phyloP scores from a whole-genome alignment of 108 stramenopile genomes.

The Fragilaria crotonensis region DNA sequence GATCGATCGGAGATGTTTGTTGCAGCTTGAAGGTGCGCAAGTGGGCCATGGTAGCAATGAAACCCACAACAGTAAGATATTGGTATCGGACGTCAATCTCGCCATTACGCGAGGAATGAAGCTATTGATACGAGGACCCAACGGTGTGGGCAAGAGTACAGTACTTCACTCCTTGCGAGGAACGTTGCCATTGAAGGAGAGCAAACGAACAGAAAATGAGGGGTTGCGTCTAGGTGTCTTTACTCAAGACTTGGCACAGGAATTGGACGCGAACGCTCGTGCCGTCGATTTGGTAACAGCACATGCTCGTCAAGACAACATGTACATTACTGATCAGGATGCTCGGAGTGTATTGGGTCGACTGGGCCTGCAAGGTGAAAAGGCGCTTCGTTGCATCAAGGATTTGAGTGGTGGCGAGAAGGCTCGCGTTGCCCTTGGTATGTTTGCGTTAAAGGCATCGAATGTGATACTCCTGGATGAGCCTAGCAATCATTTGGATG shows the following conservation, averaged over 20 bases:
- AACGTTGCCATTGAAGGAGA: constrained; percentile 43
- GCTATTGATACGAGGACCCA: constrained; percentile 64
- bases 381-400: constrained; percentile 47
- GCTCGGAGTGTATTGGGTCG: constrained; percentile 72
- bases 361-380: constrained; percentile 74
- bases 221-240: constrained; percentile 53
- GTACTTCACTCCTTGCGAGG: constrained; percentile 81
- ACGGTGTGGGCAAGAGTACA: constrained; percentile 88
- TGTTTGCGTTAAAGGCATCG: constrained; percentile 78
- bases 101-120: constrained; percentile 57
- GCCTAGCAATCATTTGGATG: constrained; percentile 50
- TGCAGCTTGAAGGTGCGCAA: constrained; percentile 51
- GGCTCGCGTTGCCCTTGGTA: constrained; percentile 72
- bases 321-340: constrained; percentile 66
- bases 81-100: constrained; percentile 40
- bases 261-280: constrained; percentile 58
- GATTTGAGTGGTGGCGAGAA: constrained; percentile 77
- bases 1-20: constrained; percentile 21
- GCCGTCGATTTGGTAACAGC: constrained; percentile 76
- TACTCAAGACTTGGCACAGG: constrained; percentile 89
- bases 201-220: constrained; percentile 65
- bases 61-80: constrained; percentile 5
- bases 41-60: constrained; percentile 53
- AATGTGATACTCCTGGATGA: constrained; percentile 74
- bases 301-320: constrained; percentile 68